Conservation (phyloP, 352 stramenopile species). For the Nothophytophthora sp. region DNA sequence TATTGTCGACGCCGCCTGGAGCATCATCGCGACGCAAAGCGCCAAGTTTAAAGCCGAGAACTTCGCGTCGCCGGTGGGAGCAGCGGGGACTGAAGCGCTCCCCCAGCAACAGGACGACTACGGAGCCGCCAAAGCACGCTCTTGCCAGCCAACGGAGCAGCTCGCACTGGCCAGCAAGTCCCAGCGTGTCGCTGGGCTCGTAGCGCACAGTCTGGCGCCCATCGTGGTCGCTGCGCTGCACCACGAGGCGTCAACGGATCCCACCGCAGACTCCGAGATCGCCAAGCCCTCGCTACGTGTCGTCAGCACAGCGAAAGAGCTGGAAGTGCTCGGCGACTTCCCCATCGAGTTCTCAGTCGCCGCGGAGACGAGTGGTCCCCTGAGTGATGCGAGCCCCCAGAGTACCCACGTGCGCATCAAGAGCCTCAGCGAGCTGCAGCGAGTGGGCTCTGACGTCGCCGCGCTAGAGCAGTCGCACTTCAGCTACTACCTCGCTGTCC, state of each 20-base stretch:
- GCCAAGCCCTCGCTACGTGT: neutral
- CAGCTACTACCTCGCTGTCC: constrained; percentile 19
- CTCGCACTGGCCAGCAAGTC: constrained; percentile 6
- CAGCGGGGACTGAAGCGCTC: neutral
- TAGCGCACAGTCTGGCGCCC: constrained; percentile 15
- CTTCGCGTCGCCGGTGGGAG: constrained; percentile 1
- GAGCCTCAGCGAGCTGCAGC: constrained; percentile 20
- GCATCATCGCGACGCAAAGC: constrained; percentile 43
- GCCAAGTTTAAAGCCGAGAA: constrained; percentile 39
- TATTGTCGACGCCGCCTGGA: constrained; percentile 63
- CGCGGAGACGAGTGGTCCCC: neutral
- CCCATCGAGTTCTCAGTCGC: constrained; percentile 8
- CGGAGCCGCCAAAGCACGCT: constrained; percentile 40
- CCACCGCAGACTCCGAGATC: neutral
- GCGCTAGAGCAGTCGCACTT: neutral
- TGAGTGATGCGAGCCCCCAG: neutral
- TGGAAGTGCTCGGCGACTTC: constrained; percentile 5
- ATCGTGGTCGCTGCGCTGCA: constrained; percentile 11
- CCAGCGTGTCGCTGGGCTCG: constrained; percentile 9
- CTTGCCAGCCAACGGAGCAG: constrained; percentile 27
- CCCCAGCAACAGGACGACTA: constrained; percentile 38
- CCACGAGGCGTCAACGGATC: neutral
- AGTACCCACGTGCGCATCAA: constrained; percentile 12
- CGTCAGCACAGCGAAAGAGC: neutral
- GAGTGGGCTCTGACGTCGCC: too few species aligned